A percentile compares a stretch with the other conserved stretches of the same genome.
phyloP scores from a whole-genome alignment of 768 basidiomycete species.

The Rhizopogon rudus region DNA sequence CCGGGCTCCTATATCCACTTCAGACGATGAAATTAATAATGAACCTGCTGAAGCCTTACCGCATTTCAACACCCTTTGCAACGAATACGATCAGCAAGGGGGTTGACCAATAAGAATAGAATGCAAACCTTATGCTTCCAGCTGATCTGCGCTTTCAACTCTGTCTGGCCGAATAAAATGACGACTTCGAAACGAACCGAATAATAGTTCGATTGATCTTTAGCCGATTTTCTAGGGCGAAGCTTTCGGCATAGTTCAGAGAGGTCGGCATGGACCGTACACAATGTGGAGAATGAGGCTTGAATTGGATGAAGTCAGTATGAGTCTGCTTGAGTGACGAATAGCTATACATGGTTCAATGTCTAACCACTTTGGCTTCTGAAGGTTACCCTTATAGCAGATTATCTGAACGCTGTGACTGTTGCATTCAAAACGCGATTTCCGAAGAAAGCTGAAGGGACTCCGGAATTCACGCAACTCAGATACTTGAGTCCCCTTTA shows the following conservation, averaged over 20 bases:
- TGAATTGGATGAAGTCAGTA: background rate
- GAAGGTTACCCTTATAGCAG: slow-evolving; percentile 6
- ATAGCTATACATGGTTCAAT: background rate
- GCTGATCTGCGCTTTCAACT: slow-evolving; percentile 34
- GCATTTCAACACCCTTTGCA: slow-evolving; percentile 27
- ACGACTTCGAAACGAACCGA: slow-evolving; percentile 25
- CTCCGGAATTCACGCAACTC: no score
- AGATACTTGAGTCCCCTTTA: no score
- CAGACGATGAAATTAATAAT: background rate
- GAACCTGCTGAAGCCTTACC: slow-evolving; percentile 8
- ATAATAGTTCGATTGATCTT: slow-evolving; percentile 13
- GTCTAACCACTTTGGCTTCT: slow-evolving; percentile 5
- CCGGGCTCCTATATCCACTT: background rate
- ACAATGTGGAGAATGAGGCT: slow-evolving; percentile 3
- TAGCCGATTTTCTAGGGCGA: background rate
- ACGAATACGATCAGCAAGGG: background rate
- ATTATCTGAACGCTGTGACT: background rate
- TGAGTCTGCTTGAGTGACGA: background rate
- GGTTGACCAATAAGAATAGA: background rate
- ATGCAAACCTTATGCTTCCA: slow-evolving; percentile 32
- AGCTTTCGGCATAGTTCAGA: background rate
- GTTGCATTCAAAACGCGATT: background rate
- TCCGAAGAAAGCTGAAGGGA: no score
- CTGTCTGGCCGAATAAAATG: slow-evolving; percentile 32
- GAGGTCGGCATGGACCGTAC: slow-evolving; percentile 4